A percentile compares a stretch with the other conserved stretches of the same genome.
Evolutionary conservation across 805 yeast species (phyloP).

Genomic region (Wickerhamiella spandovensis): DNA sequence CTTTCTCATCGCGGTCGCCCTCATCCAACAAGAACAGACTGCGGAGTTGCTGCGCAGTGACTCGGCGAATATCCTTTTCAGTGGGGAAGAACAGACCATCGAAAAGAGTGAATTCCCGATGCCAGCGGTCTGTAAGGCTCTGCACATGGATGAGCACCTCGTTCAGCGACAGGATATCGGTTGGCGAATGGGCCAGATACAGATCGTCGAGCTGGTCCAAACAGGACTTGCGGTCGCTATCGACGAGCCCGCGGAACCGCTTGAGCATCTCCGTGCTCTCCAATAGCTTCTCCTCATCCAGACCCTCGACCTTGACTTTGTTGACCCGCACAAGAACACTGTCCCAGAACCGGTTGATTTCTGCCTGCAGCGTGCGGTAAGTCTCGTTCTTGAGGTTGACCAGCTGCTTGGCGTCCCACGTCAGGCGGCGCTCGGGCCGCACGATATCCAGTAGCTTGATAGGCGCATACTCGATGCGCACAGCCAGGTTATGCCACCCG

Average conservation of each 20-base stretch:
- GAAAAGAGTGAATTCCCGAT: conserved; percentile 64
- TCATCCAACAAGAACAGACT: conserved; percentile 51
- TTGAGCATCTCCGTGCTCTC: conserved; percentile 50
- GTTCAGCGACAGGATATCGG: conserved; percentile 60
- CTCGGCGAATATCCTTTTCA: conserved; percentile 81
- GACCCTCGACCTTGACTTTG: conserved; percentile 66
- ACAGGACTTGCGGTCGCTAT: conserved; percentile 37
- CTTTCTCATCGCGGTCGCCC: conserved; percentile 13
- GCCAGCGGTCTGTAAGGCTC: conserved; percentile 79
- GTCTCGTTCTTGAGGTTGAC: conserved; percentile 55
- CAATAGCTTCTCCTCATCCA: conserved; percentile 55
- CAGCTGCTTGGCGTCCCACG: conserved; percentile 61
- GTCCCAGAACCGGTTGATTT: conserved; percentile 49
- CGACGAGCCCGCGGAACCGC: conserved; percentile 41
- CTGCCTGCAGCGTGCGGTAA: conserved; percentile 38
- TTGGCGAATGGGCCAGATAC: conserved; percentile 42
- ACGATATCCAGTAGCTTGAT: conserved; percentile 69
- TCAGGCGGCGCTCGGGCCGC: conserved; percentile 58
- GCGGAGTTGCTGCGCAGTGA: conserved; percentile 76
- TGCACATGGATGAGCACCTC: conserved; percentile 57
- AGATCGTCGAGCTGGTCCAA: conserved; percentile 35
- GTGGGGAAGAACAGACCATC: conserved; percentile 72
- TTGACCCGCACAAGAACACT: conserved; percentile 58
- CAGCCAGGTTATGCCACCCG: conserved; percentile 64
- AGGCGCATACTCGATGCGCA: conserved; percentile 61